A percentile compares a stretch with the other conserved stretches of the same genome.
These are phyloP conservation scores for Selenicereus undatus DNA, from an alignment of 148 eudicot genomes.

Conservation along the genomic window DNA sequence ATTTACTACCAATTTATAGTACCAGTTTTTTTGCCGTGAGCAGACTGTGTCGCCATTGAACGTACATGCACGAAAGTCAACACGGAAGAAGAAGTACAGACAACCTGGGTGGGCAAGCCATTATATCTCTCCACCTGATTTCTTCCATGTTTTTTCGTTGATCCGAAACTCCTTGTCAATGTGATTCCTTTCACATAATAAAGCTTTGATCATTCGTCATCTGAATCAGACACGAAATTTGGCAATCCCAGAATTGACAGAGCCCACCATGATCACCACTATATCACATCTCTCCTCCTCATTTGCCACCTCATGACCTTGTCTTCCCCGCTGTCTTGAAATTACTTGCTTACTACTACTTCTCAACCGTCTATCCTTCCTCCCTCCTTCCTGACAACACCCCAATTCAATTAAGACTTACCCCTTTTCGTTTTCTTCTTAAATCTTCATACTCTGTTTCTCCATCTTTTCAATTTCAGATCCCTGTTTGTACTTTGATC, in stretches of 20 bases:
- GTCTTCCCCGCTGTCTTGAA: background rate
- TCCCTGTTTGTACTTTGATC: background rate
- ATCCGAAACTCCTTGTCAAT: background rate
- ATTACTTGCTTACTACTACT: constrained; percentile 2
- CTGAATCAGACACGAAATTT: background rate
- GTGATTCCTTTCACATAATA: background rate
- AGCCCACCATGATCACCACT: background rate
- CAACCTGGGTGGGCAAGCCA: constrained; percentile 8
- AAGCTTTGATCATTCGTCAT: background rate
- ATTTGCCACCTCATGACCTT: background rate
- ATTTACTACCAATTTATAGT: no score
- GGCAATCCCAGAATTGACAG: no score
- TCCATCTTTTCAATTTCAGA: background rate
- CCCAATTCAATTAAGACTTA: background rate
- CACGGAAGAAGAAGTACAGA: constrained; percentile 21
- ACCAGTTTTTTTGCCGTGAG: no score
- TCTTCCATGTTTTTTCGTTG: background rate
- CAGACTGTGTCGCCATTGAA: no score
- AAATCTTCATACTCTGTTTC: background rate
- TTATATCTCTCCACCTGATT: background rate
- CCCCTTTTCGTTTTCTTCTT: background rate
- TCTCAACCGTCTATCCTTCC: background rate
- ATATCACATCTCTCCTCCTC: background rate
- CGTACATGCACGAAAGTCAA: constrained; percentile 22
- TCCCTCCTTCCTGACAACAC: background rate